Base-by-base conservation (phyloP, 805 yeast genomes). In the Starmerella tilneyi region DNA sequence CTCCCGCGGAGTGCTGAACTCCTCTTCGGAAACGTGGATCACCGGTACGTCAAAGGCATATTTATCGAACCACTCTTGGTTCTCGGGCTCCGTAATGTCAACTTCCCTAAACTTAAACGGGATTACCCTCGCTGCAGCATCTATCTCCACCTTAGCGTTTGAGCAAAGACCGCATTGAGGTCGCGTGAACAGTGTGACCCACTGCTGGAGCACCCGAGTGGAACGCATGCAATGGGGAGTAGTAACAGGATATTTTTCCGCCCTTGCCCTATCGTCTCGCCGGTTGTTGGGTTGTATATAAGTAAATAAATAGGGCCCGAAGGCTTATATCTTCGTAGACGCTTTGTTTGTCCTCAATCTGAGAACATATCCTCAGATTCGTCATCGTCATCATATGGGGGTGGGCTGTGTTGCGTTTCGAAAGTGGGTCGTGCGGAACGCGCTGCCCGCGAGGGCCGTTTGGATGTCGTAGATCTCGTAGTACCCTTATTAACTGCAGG, bases 31-130 rank as follows among this genome's bases (percentile, higher is more conserved):
- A 5, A 47, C 26, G 26, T 64, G 66, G 9, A 60, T 44, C 1
- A 64, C 67, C 4, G 68, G 68, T 1, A 64, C 65, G 37, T 64
- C 68, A 45, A 55, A 64, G 12, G 64, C 65, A 44, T 65, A 65
- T 45, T 50, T 44, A 35, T 65, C 66, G 43, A 52, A 56, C 66
- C 66, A 64, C 32, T 53, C 48, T 35, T 55, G 39, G 57, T 65
- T 56, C 26, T 55, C 59, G 7, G 63, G 59, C 41, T 47, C 39
- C 15, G 64, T 51, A 28, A 65, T 65, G 45, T 65, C 66, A 22
- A 64, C 56, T 44, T 57, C 59, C 11, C 16, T 9, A 30, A 45
- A 50, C 3, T 47, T 49, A 37, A 61, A 59, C 21, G 40, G 22
- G n/a, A 34, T 38, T 11, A 29, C 26, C 19, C 32, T 26, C 13